These are phyloP conservation scores for Plasmodium vivax DNA, from an alignment of 169 alveolate genomes.

Conservation along the genomic window DNA sequence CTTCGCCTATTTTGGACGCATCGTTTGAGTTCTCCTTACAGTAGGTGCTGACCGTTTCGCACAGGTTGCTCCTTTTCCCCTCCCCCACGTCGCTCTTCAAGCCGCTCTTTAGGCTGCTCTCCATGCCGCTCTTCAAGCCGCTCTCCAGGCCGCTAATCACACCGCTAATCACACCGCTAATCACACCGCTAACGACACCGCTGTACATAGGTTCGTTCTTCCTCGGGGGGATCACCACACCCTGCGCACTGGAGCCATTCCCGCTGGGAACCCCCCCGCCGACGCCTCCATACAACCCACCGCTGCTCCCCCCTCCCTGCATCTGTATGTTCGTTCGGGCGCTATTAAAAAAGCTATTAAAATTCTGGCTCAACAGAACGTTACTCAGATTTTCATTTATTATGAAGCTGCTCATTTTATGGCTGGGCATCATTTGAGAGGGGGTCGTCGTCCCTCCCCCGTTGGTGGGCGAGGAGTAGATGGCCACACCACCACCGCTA, in stretches of 20 bases:
- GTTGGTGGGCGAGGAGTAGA: neutral
- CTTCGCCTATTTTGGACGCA: neutral
- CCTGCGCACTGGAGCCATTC: neutral
- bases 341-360: slow-evolving; percentile 12
- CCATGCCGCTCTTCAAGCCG: too few species aligned
- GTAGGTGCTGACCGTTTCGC: neutral
- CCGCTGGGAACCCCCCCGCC: neutral
- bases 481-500: neutral
- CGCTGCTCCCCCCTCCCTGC: neutral
- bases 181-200: neutral
- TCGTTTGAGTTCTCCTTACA: slow-evolving; percentile 11
- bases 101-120: neutral
- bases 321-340: neutral
- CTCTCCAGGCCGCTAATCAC: neutral
- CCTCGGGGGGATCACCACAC: neutral
- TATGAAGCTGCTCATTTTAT: slow-evolving; percentile 1
- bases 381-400: slow-evolving; percentile 2
- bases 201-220: slow-evolving; percentile 3
- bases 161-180: too few species aligned
- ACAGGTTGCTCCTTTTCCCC: neutral
- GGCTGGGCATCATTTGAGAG: neutral
- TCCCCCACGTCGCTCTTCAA: neutral
- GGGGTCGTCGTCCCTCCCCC: neutral
- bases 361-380: slow-evolving; percentile 2
- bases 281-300: neutral